Base-by-base conservation (phyloP, 2,329 filamentous ascomycete genomes). In the Dryadomyces quercivorus region DNA sequence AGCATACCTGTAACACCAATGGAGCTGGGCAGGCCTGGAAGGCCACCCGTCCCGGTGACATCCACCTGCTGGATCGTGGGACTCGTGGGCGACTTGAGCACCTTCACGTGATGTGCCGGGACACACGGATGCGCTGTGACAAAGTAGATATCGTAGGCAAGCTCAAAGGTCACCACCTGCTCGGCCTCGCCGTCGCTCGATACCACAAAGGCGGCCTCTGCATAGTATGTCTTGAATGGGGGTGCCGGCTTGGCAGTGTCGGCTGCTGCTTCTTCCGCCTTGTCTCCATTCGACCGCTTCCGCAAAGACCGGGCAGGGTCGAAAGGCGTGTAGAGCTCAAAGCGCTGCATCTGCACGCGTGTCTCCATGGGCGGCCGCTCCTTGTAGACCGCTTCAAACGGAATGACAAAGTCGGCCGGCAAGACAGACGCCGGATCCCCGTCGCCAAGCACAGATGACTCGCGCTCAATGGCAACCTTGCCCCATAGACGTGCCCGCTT, bases 111-210 rank as follows among this genome's bases (percentile, higher is more conserved):
- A 51, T 73, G 72, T 1, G 79, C 80, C 1, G 78, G 75, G 5
- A 78, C 74, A 60, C 82, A 86, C 0, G 82, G 82, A 59, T 84
- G 80, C 0, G 81, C 81, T 1, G 82, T 84, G 18, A 84, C 78
- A 63, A 85, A 85, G 60, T 76, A 77, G 21, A 84, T 73, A 56
- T 85, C 81, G 59, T 81, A 77, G 6, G 68, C 66, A 10, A 86
- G 65, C 1, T 72, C 62, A 52, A 75, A 72, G 1, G 69, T 70
- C 52, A 73, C 60, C 54, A 74, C 62, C 26, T 65, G 67, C 47
- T 72, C 67, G 1, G 70, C 68, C 2, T 66, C 62, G 2, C 70
- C 66, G 34, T 73, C 72, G 40, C 70, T 65, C 13, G 66, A 66
- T 10, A 75, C 67, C 1, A 63, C 64, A 58, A 76, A 76, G 5